Evolutionary conservation across 1,284 basidiomycete genomes (phyloP).

Genomic region (Fomitopsis palustris): DNA sequence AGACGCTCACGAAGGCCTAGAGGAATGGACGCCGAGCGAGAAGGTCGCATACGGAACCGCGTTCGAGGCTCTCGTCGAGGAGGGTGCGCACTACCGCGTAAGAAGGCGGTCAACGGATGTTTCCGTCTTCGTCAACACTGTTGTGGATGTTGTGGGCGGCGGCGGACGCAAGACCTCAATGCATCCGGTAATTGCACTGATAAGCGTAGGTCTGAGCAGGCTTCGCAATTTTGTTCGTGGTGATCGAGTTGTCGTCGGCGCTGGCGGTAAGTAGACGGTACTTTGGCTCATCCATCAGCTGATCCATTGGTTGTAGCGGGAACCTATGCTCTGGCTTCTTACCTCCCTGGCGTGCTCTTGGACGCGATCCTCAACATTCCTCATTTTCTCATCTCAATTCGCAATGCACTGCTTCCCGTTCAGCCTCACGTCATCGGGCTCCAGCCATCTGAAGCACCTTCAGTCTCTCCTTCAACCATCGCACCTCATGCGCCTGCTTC

Average conservation of each 20-base stretch:
- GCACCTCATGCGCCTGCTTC: constrained; percentile 3
- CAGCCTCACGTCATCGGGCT: constrained; percentile 36
- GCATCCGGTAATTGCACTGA: constrained; percentile 22
- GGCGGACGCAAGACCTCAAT: constrained; percentile 41
- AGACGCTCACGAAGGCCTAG: constrained; percentile 49
- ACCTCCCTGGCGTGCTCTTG: constrained; percentile 62
- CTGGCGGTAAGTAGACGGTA: constrained; percentile 54
- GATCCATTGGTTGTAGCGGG: constrained; percentile 38
- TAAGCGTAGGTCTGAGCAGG: constrained; percentile 42
- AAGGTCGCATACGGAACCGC: constrained; percentile 66
- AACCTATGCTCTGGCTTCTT: constrained; percentile 65
- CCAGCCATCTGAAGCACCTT: background rate
- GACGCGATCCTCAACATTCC: constrained; percentile 66
- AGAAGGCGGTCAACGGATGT: constrained; percentile 51
- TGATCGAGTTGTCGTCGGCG: constrained; percentile 64
- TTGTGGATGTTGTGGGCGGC: constrained; percentile 56
- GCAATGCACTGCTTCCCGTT: constrained; percentile 53
- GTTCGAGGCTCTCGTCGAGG: constrained; percentile 49
- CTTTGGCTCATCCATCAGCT: background rate
- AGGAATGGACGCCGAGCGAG: constrained; percentile 69
- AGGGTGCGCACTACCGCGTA: constrained; percentile 30
- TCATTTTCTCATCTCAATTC: constrained; percentile 54
- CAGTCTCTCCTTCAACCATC: constrained; percentile 8
- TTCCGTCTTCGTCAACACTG: constrained; percentile 51
- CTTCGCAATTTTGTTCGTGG: constrained; percentile 54